Percentiles rank a stretch among this genome's conserved stretches.
Conservation (phyloP, 139 green algal genomes). For the Chlamydomonas incerta region DNA sequence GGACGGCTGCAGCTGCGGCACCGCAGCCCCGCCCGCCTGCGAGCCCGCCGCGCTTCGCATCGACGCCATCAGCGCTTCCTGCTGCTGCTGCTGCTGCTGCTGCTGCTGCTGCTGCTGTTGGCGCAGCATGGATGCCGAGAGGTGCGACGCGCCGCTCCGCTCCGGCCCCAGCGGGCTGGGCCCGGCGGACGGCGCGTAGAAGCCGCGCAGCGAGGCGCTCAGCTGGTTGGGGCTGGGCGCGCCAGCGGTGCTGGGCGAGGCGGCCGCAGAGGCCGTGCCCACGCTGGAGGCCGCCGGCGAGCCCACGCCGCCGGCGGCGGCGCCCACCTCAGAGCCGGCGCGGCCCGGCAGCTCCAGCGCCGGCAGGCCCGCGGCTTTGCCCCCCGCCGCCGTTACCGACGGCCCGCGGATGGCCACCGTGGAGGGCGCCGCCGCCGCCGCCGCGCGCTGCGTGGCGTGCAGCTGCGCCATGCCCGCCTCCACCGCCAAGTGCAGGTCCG, state of each 20-base stretch:
- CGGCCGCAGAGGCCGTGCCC: neutral
- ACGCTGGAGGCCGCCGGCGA: neutral
- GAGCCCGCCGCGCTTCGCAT: neutral
- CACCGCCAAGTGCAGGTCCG: constrained; percentile 1
- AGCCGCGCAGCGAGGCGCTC: constrained; percentile 12
- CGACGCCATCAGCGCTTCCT: neutral
- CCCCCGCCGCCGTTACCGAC: too few species aligned
- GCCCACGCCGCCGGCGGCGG: neutral
- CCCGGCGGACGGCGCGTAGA: too few species aligned
- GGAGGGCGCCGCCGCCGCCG: neutral
- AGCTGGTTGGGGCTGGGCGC: neutral
- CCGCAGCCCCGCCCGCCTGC: neutral
- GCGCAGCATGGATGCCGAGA: too few species aligned
- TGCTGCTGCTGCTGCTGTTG: too few species aligned
- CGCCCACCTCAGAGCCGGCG: too few species aligned
- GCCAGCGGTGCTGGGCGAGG: neutral
- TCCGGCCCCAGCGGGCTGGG: too few species aligned
- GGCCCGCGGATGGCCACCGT: neutral
- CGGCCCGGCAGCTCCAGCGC: neutral
- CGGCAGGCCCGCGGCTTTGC: neutral
- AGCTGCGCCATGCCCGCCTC: constrained; percentile 12
- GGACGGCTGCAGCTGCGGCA: neutral
- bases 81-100: too few species aligned
- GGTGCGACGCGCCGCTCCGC: too few species aligned
- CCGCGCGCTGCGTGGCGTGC: neutral